Conservation (phyloP, 192 early-diverging fungal species). For the Paraglomus brasilianum region DNA sequence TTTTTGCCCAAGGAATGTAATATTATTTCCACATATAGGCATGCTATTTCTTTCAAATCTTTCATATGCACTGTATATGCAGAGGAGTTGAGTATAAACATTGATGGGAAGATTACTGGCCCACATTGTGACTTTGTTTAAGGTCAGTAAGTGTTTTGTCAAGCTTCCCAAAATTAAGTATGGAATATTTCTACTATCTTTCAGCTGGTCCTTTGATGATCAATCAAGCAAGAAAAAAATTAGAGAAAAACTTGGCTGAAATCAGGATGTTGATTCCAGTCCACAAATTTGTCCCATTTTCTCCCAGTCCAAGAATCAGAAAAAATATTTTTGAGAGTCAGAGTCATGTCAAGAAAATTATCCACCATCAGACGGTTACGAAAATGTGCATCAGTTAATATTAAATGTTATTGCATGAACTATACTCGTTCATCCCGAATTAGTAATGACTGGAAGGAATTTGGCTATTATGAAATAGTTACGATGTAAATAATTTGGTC, state of each 20-base stretch:
- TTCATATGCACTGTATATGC: background rate
- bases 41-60: background rate
- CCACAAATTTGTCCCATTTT: background rate
- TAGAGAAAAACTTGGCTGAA: background rate
- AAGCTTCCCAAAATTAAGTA: background rate
- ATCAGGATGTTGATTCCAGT: background rate
- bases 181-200: conserved; percentile 16
- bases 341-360: background rate
- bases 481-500: conserved; percentile 20
- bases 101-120: too few species aligned
- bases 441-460: background rate
- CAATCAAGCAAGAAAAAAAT: background rate
- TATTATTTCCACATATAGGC: too few species aligned
- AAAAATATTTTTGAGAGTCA: too few species aligned
- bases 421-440: conserved; percentile 14
- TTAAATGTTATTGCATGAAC: conserved; percentile 13
- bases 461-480: conserved; percentile 11
- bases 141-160: background rate
- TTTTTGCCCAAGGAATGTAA: too few species aligned
- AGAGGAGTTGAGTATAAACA: background rate
- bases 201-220: background rate
- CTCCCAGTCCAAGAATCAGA: background rate
- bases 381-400: conserved; percentile 6
- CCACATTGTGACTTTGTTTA: too few species aligned
- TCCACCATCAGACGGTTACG: conserved; percentile 14